phyloP scores from a whole-genome alignment of 1,139 yeast genomes.

The Geotrichum phurueaensis region DNA sequence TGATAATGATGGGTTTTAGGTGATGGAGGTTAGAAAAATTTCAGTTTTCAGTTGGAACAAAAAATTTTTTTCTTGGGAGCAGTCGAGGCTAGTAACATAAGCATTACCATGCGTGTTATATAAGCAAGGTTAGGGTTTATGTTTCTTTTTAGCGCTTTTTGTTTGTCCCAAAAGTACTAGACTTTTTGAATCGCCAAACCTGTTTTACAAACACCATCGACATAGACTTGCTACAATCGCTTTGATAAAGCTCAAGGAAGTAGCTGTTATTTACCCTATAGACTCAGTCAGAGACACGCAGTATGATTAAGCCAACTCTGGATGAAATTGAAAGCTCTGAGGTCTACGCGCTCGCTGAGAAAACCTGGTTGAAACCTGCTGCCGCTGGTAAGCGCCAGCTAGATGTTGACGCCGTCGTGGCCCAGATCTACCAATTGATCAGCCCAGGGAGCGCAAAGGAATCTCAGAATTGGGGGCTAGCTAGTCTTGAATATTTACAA shows the following conservation, averaged over 20 bases:
- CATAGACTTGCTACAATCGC: no score
- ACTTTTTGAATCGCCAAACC: not conserved
- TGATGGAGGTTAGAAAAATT: not conserved
- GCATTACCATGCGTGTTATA: not conserved
- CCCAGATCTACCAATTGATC: slow-evolving; percentile 1
- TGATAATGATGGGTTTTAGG: not conserved
- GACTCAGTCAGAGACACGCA: not conserved
- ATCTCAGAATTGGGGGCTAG: slow-evolving; percentile 1
- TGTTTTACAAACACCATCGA: not conserved
- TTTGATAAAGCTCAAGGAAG: not conserved
- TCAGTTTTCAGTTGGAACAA: not conserved
- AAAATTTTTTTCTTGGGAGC: slow-evolving; percentile 1
- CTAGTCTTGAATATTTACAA: slow-evolving; percentile 21
- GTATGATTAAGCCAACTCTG: slow-evolving; percentile 14
- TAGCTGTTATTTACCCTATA: not conserved
- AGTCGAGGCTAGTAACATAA: not conserved
- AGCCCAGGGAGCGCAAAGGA: not conserved
- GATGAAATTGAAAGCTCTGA: slow-evolving; percentile 21
- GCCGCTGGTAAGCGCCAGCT: not conserved
- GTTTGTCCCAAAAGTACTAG: not conserved
- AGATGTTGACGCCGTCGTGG: not conserved
- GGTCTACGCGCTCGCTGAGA: slow-evolving; percentile 20
- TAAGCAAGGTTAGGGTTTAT: not conserved
- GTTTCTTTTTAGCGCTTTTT: not conserved
- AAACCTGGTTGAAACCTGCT: slow-evolving; percentile 20